Evolutionary conservation across 768 basidiomycete species (phyloP), one percentile per base, ranked within the genome.

Genomic region (Leccinum incarnatum): DNA sequence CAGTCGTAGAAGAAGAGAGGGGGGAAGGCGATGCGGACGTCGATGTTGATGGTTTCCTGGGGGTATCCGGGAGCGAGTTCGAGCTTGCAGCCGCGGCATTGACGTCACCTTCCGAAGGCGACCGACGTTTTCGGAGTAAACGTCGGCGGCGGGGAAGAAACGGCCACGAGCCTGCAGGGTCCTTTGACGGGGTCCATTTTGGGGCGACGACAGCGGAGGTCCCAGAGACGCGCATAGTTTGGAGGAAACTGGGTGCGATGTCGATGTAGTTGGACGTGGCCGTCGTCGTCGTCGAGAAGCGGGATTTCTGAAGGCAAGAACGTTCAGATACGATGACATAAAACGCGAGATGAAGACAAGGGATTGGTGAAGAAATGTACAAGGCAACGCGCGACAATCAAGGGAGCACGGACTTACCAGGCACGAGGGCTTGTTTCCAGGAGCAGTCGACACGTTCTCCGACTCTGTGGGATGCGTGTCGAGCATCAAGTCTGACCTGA

Each of bases 211-310:
- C 34, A 15, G 55, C 42, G 4, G 58, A 14, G 21, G 52, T 48
- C 51, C 56, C 53, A 1, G 32, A 49, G 25, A 48, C 10, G 4
- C 42, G 53, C 11, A 14, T 45, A 48, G 46, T 59, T 10, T 56
- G 68, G 9, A 49, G 21, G 3, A 54, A 25, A 19, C 21, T 42
- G 10, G 58, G 11, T 1, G 54, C 11, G 12, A 64, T 59, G 6
- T 71, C 66, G 17, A 74, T 57, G 46, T 68, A 67, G 48, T 69
- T 64, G 34, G 74, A 76, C 2, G 74, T 74, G 5, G 75, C 70
- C 0, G 67, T 70, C 5, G 74, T 75, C 32, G 74, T 72, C 25
- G 64, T 63, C 30, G 75, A 75, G 55, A 76, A 76, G 17, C 71
- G 75, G 9, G 75, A 75, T 46, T 48, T 62, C 75, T 75, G 50